Conservation (phyloP, 176 grass and related monocot genomes). For the Raddia distichophylla region DNA sequence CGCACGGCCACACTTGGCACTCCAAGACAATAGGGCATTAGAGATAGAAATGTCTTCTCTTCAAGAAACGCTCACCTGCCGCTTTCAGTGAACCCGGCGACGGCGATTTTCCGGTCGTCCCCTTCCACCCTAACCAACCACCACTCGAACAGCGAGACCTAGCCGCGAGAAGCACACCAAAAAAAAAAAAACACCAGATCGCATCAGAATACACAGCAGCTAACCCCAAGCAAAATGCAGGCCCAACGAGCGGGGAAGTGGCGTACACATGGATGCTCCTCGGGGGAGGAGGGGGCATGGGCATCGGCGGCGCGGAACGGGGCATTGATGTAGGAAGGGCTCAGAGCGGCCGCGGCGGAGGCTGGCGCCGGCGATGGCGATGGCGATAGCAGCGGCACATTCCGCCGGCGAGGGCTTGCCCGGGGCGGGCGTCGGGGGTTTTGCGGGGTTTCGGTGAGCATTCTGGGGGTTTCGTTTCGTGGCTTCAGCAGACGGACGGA, state of each 20-base stretch:
- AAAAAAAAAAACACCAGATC: not conserved
- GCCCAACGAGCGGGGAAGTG: not conserved
- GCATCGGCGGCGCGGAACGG: not conserved
- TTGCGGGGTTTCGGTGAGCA: not conserved
- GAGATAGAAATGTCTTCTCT: not conserved
- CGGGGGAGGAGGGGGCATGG: not conserved
- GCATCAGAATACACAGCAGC: not conserved
- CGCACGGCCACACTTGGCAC: not conserved
- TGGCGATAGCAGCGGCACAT: not conserved
- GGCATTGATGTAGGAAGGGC: conserved; percentile 10
- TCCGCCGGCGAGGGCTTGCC: not conserved
- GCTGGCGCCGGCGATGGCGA: not conserved
- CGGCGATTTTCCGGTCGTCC: conserved; percentile 26
- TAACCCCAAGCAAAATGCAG: not conserved
- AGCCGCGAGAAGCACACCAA: not conserved
- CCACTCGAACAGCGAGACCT: conserved; percentile 39
- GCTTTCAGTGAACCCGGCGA: conserved; percentile 12
- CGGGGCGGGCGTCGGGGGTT: not conserved
- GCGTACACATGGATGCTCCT: conserved; percentile 24
- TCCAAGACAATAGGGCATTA: not conserved
- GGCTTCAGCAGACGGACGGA: too few relatives aligned
- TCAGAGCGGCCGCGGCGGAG: not conserved
- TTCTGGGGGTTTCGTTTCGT: too few relatives aligned
- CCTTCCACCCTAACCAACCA: conserved; percentile 40
- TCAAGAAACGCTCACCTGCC: conserved; percentile 27